Percentiles rank a stretch among this genome's conserved stretches.
Evolutionary conservation across 768 basidiomycete genomes (phyloP).

Genomic region (Cystofilobasidium capitatum): DNA sequence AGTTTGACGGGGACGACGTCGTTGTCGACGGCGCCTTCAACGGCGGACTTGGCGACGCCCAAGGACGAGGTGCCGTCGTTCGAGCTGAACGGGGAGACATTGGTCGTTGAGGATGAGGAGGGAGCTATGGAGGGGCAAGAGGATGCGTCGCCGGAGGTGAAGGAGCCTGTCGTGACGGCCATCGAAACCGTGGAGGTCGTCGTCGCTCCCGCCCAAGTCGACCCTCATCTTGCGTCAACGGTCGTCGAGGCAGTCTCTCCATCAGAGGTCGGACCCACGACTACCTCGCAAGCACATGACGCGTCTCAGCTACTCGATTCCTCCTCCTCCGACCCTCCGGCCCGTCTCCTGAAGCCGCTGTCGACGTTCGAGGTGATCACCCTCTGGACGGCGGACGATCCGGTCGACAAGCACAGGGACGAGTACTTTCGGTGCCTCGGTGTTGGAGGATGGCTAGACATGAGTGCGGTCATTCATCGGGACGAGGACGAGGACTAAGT

Average conservation of each 20-base stretch:
- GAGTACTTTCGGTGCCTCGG: slow-evolving; percentile 20
- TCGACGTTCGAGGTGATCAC: slow-evolving; percentile 15
- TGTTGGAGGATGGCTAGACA: slow-evolving; percentile 19
- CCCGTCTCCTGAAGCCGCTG: slow-evolving; percentile 7
- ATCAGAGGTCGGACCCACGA: neutral
- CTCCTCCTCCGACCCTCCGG: neutral
- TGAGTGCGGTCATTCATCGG: slow-evolving; percentile 11
- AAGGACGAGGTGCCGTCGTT: no score
- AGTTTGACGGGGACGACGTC: neutral
- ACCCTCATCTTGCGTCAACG: no score
- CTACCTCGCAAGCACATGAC: neutral
- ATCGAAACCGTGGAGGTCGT: no score
- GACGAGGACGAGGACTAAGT: slow-evolving; percentile 10
- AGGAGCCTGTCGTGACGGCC: no score
- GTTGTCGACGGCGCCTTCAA: neutral
- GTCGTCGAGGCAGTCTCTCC: no score
- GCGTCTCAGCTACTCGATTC: neutral
- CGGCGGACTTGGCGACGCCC: neutral
- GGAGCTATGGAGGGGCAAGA: no score
- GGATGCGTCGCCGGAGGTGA: no score
- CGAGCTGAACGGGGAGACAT: neutral
- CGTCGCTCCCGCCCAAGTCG: no score
- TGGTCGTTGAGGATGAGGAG: no score
- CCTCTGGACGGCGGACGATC: slow-evolving; percentile 26
- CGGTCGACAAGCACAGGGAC: slow-evolving; percentile 20